Conservation (phyloP, 176 grass and related monocot species). For the Zoysia japonica region DNA sequence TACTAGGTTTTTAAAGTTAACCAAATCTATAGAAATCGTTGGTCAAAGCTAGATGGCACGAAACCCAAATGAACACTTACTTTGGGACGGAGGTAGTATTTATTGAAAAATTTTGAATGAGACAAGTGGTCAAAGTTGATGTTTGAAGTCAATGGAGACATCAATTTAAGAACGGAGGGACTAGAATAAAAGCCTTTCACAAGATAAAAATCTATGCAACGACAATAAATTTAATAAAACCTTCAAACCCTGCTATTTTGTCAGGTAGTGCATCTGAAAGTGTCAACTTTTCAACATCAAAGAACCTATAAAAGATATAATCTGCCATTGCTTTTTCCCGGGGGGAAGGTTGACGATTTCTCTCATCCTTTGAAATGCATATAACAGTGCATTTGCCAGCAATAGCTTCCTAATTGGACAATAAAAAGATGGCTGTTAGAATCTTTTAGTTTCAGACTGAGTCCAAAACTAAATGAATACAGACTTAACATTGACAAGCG, state of each 20-base stretch:
- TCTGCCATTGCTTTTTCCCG: conserved; percentile 64
- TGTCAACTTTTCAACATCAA: conserved; percentile 55
- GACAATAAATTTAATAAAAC: conserved; percentile 38
- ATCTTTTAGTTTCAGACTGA: conserved; percentile 26
- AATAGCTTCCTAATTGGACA: conserved; percentile 65
- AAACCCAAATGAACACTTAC: too few relatives aligned
- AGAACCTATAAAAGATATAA: conserved; percentile 79
- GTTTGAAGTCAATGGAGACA: too few relatives aligned
- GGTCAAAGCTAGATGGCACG: too few relatives aligned
- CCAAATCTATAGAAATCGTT: too few relatives aligned
- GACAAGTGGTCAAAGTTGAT: too few relatives aligned
- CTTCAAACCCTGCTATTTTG: conserved; percentile 56
- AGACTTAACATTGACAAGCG: conserved; percentile 5
- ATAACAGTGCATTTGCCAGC: conserved; percentile 86
- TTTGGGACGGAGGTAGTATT: too few relatives aligned
- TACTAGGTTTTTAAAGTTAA: too few relatives aligned
- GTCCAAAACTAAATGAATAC: conserved; percentile 3
- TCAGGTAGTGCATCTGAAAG: conserved; percentile 65
- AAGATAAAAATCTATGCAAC: conserved; percentile 20
- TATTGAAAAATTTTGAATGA: too few relatives aligned
- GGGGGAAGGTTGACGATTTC: conserved; percentile 69
- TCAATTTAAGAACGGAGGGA: too few relatives aligned
- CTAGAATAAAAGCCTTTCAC: too few relatives aligned
- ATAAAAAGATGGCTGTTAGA: conserved; percentile 36
- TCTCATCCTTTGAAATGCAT: conserved; percentile 76